phyloP scores from a whole-genome alignment of 176 grass and related monocot species.

The Oryza punctata region DNA sequence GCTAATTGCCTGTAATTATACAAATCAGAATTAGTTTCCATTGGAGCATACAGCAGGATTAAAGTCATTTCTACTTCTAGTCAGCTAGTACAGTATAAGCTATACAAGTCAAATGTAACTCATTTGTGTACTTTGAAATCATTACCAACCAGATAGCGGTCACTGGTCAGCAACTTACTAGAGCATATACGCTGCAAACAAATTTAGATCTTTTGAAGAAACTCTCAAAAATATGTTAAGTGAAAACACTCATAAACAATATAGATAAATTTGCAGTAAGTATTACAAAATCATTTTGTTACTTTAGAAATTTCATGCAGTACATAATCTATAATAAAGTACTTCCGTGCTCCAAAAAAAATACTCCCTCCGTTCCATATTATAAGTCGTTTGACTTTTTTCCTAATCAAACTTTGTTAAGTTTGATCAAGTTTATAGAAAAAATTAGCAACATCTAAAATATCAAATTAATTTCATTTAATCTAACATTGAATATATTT shows the following conservation, averaged over 20 bases:
- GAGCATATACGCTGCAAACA: background rate
- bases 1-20: constrained; percentile 69
- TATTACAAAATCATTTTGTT: background rate
- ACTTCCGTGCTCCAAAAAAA: too few species aligned
- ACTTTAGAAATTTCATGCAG: background rate
- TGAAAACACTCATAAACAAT: background rate
- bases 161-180: background rate
- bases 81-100: background rate
- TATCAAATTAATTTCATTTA: too few species aligned
- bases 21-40: constrained; percentile 8
- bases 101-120: background rate
- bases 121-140: background rate
- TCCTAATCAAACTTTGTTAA: too few species aligned
- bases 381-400: too few species aligned
- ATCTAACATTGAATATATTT: too few species aligned
- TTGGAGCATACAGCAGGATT: background rate
- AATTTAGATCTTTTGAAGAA: background rate
- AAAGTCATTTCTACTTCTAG: background rate
- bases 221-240: background rate
- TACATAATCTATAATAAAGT: background rate
- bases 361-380: too few species aligned
- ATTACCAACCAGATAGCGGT: background rate
- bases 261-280: background rate
- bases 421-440: too few species aligned
- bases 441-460: too few species aligned